A percentile compares a stretch with the other conserved stretches of the same genome.
phyloP scores from a whole-genome alignment of 1,139 yeast genomes.

The Lodderomyces margitis region DNA sequence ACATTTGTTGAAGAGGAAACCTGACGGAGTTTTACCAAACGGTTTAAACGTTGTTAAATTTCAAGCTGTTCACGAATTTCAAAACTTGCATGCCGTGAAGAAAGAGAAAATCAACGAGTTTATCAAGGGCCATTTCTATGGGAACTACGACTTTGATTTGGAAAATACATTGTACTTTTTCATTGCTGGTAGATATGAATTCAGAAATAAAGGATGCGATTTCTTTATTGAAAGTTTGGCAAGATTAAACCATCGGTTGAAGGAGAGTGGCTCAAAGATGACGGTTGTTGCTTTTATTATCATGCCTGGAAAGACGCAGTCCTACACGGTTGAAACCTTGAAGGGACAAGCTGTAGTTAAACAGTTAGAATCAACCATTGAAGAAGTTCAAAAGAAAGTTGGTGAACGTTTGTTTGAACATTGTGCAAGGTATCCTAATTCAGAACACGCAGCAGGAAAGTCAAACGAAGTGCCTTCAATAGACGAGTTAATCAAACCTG shows the following conservation, averaged over 20 bases:
- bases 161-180: constrained; percentile 93
- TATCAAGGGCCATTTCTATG: constrained; percentile 95
- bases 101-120: constrained; percentile 93
- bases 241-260: constrained; percentile 82
- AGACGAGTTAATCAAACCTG: constrained; percentile 80
- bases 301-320: constrained; percentile 95
- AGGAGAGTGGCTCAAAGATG: constrained; percentile 77
- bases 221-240: constrained; percentile 92
- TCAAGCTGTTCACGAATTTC: constrained; percentile 97
- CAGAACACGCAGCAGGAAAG: constrained; percentile 51
- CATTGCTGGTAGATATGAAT: constrained; percentile 97
- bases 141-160: constrained; percentile 90
- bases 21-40: constrained; percentile 96
- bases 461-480: constrained; percentile 56
- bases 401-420: constrained; percentile 89
- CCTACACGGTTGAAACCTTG: constrained; percentile 93
- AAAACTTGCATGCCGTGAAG: constrained; percentile 87
- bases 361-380: constrained; percentile 85
- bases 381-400: constrained; percentile 82
- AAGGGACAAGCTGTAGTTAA: constrained; percentile 95
- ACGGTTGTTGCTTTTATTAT: constrained; percentile 97
- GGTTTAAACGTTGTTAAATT: constrained; percentile 95
- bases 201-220: constrained; percentile 95
- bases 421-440: constrained; percentile 77
- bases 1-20: constrained; percentile 88